Percentiles rank a stretch among this genome's conserved stretches.
Evolutionary conservation across 2,329 filamentous ascomycete genomes (phyloP).

Genomic region (Botrytis porri): DNA sequence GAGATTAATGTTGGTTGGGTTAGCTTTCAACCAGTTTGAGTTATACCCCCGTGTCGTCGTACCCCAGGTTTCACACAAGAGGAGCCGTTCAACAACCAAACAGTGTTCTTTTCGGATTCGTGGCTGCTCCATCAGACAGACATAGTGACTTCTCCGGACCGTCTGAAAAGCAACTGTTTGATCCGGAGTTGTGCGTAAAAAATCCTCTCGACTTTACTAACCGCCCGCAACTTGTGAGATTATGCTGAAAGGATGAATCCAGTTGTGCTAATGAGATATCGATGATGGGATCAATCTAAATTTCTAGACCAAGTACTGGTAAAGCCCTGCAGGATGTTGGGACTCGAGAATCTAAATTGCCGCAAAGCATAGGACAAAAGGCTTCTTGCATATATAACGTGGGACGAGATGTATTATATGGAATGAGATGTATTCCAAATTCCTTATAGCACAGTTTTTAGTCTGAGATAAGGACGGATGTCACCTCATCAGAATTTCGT

Average conservation of each 20-base stretch:
- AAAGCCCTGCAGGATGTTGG: not conserved
- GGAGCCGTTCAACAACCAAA: not conserved
- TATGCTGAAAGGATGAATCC: not conserved
- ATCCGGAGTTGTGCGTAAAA: not conserved
- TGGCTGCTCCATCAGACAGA: not conserved
- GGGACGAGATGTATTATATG: too few species aligned
- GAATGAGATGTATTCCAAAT: not conserved
- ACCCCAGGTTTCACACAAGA: conserved; percentile 3
- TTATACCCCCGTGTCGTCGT: not conserved
- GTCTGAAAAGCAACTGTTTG: conserved; percentile 1
- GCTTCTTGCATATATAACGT: conserved; percentile 3
- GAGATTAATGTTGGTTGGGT: conserved; percentile 7
- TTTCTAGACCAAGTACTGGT: not conserved
- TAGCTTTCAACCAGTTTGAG: not conserved
- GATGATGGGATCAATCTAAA: not conserved
- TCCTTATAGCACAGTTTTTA: not conserved
- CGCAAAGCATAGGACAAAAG: not conserved
- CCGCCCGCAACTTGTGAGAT: not conserved
- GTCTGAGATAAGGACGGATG: not conserved
- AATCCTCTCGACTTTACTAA: not conserved
- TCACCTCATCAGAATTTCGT: not conserved
- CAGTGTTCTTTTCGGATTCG: not conserved
- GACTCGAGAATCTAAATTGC: conserved; percentile 7
- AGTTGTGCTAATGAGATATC: not conserved
- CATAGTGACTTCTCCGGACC: not conserved